Base-by-base conservation (phyloP, 306 rosid species). In the Trifolium pratense region DNA sequence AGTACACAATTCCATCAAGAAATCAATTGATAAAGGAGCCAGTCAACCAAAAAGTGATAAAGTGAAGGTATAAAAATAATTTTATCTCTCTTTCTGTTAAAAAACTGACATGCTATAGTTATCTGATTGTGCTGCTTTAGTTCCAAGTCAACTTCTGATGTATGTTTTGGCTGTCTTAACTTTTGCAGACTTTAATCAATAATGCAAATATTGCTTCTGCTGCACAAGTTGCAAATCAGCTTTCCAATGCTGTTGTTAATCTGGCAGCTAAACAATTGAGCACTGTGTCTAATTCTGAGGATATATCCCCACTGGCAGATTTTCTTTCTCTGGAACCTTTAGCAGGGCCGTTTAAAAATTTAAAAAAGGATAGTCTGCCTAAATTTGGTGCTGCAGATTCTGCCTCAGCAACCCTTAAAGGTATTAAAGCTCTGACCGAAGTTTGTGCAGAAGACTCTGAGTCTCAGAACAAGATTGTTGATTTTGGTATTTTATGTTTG, bases 341-440 rank as follows among this genome's bases (percentile, higher is more conserved):
- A 60, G 81, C 78, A 6, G 92, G 87, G 66, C 89, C 89, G 64
- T 84, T 90, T 67, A 94, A 89, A 81, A 80, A 37, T 67, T 76
- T 88, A 23, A 91, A 86, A 79, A 86, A 85, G 78, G 96, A 89
- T 76, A 85, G 58, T 58, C 48, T 84, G 39, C 86, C 84, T 52
- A 94, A 94, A 80, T 77, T 94, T 49, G 96, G 86, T 80, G 97
- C 92, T 34, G 95, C 98, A 23, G 98, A 94, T 81, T 91, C 96
- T 81, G 98, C 98, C 21, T 63, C 78, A 78, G 98, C 96, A 73
- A 89, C 96, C 63, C 72, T 94, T 75, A 94, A 89, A 86, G 98
- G 98, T 78, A 87, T 94, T 68, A 91, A 94, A 80, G 95, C 92
- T 58, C 78, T 94, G 78, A 86, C 96, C 46, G 97, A 89, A 80